Evolutionary conservation across 768 basidiomycete genomes (phyloP), one percentile per base, ranked within the genome.

Genomic region (Tubosaeta sp.): DNA sequence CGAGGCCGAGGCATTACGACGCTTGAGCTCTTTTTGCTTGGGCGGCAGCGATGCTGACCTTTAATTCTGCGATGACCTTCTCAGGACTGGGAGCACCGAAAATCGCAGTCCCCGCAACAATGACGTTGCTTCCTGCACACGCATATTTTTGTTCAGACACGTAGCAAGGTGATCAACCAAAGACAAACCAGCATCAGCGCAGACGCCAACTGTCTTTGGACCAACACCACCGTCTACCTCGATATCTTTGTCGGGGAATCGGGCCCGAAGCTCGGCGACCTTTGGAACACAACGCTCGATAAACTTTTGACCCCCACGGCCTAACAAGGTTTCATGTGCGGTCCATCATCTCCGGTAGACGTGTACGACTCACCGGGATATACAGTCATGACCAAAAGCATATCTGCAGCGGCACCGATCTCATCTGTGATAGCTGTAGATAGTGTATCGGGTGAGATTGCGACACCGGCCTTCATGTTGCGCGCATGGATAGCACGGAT

Each of bases 191-290:
- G 95, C 96, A 50, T 90, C 73, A 2, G 96, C 94, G 61, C 96
- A 98, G 47, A 76, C 76, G 61, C 79, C 87, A 51, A 96, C 79
- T 3, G 93, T 98, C 58, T 86, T 87, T 5, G 90, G 88, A 6
- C 93, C 88, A n/a, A 99, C 88, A 34, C 96, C 96, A 29, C 96
- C 96, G 66, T 99, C 96, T 45, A 99, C 96, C 70, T 99, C 92
- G 53, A 99, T 97, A 64, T 98, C 91, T 69, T 90, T 96, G 51
- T 86, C 75, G 6, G 94, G 94, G 74, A 96, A 98, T 24, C 94
- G 82, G 31, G 77, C 75, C 14, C 96, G 87, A 51, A 98, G 83
- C 65, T 96, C 91, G 21, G 86, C 72, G 14, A 98, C 93, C 73
- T 99, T 97, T 57, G 88, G 84, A 24, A 98, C 83, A 65, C 94